Evolutionary conservation across 1,139 yeast genomes (phyloP).

Genomic region (Sugiyamaella neomexicana): DNA sequence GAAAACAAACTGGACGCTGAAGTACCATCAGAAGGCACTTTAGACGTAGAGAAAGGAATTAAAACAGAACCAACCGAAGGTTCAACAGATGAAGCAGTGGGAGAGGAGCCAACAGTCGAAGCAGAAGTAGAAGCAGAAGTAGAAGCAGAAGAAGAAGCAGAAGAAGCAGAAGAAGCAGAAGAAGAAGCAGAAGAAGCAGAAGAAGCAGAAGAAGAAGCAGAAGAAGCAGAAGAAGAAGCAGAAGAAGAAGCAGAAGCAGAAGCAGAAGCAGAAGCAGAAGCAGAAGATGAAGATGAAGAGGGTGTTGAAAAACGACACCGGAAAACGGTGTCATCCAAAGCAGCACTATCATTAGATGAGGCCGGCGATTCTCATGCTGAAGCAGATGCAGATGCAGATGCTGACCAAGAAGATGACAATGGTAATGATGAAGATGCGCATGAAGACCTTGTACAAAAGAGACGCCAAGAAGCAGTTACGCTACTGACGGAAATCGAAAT

Average conservation of each 20-base stretch:
- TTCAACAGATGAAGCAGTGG: neutral
- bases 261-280: slow-evolving; percentile 2
- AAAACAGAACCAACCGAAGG: neutral
- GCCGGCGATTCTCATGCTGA: slow-evolving; percentile 21
- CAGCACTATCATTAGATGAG: neutral
- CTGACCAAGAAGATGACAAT: slow-evolving; percentile 24
- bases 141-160: neutral
- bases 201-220: slow-evolving; percentile 10
- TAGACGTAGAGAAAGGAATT: neutral
- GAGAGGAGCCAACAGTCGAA: too few species aligned
- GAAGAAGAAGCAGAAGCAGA: neutral
- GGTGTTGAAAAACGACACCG: slow-evolving; percentile 4
- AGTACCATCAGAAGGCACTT: neutral
- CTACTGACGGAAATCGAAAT: slow-evolving; percentile 76
- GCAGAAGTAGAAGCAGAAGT: neutral
- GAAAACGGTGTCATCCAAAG: neutral
- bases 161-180: too few species aligned
- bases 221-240: slow-evolving; percentile 6
- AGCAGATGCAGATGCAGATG: slow-evolving; percentile 27
- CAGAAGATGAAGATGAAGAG: slow-evolving; percentile 17
- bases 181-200: neutral
- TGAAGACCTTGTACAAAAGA: slow-evolving; percentile 30
- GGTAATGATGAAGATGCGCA: slow-evolving; percentile 23
- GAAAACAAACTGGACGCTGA: neutral
- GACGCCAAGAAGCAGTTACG: slow-evolving; percentile 60